Base-by-base conservation (phyloP, 148 eudicot genomes). In the Cornus controversa region DNA sequence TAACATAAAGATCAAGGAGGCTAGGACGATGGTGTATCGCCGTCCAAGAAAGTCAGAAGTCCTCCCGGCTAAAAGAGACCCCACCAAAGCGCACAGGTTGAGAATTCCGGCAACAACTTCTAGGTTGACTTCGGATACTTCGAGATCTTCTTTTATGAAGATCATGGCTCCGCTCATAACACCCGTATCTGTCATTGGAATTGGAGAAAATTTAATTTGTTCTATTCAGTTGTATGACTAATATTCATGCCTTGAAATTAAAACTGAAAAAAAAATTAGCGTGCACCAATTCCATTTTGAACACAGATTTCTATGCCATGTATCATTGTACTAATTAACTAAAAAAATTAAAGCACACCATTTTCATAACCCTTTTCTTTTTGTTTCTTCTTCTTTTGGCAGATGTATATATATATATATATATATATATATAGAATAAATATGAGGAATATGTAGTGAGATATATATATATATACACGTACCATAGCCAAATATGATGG, bases 131-230 rank as follows among this genome's bases (percentile, higher is more conserved):
- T 94, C 98, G n/a, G 53, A 85, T 71, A 92, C 66, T 28, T 85
- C 80, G 71, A 91, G 83, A 47, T 94, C 97, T 34, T 90, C 87
- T 80, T 94, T 80, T 63, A 94, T 90, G 87, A 89, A 90, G 0
- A 90, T 86, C 84, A 85, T 84, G 14, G 97, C 98, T 74, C 98
- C 97, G 31, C 98, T 92, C 92, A 92, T 90, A 6, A 94, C 98
- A 45, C 94, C 97, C 1, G 94, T 92, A 65, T 94, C 98, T 94
- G 84, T 18, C 76, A 71, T 36, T 36, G 37, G 37, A 36, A 36
- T 36, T 36, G 37, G 37, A 36, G 37, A 36, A 36, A 36, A 36
- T 36, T 36, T 36, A 36, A 6, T 36, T 36, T 36, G n/a, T n/a
- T n/a, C n/a, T n/a, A n/a, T n/a, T n/a, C n/a, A n/a, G n/a, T n/a